Base-by-base conservation (phyloP, 1,139 yeast genomes). In the Geotrichum klebahnii region DNA sequence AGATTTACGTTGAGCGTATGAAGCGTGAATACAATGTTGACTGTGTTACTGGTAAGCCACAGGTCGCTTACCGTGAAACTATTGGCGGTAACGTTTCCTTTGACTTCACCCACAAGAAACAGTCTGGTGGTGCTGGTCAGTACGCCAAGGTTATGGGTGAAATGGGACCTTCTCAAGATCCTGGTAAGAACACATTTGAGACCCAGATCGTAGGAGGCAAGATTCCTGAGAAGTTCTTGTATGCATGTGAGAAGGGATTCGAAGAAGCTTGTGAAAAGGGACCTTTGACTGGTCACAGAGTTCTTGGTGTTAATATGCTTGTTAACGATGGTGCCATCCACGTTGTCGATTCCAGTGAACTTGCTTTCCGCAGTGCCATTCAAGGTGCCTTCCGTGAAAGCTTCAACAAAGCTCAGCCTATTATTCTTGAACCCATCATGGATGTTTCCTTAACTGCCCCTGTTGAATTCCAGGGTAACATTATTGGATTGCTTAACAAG, bases 71-170 rank as follows among this genome's bases (percentile, higher is more conserved):
- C 73, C 84, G 99, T 71, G 99, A 94, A 73, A 84, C 98, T 37
- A 82, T 92, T 57, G 75, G 87, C 37, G 68, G 77, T 4, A 74
- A 85, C 37, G 77, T 92, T 24, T 75, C 80, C n/a, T 90, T 92
- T 65, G 97, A 92, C 67, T 88, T 81, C 73, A 86, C 96, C 31
- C 97, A 90, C 75, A 92, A 92, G 78, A 90, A 90, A 68, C 99
- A 92, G 75, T 80, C 94, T 65, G 99, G 99, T 70, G 99, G 99
- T 78, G 95, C 98, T 59, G 99, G 99, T 73, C 99, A 92, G 75
- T 92, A 82, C 67, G 98, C 96, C 71, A 83, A 94, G 74, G 97
- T 92, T 61, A 86, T 90, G 70, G 99, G 99, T 65, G 80, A 76
- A 51, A 71, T 94, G 71, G 38, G 48, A 33, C 41, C 46, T 12